These are phyloP conservation scores for Ogataea pini DNA, from an alignment of 805 yeast species.

Conservation along the genomic window DNA sequence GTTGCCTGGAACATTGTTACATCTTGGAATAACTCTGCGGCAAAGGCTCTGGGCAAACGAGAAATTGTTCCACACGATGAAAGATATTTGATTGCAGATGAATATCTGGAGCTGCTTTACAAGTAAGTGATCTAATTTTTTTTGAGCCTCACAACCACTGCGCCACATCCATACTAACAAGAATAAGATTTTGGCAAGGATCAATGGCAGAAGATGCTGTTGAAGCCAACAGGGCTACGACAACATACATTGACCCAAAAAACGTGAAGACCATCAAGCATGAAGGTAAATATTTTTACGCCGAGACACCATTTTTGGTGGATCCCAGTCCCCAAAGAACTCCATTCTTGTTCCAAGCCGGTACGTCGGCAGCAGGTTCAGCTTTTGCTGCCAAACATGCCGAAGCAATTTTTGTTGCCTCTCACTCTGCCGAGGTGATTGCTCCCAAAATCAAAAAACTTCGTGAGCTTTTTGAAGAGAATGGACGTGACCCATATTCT, in stretches of 20 bases:
- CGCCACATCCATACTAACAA: constrained; percentile 3
- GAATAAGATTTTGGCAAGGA: constrained; percentile 25
- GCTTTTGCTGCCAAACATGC: constrained; percentile 36
- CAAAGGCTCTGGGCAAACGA: constrained; percentile 32
- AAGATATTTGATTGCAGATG: constrained; percentile 33
- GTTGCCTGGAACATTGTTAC: constrained; percentile 37
- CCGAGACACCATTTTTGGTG: constrained; percentile 32
- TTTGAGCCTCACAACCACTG: neutral
- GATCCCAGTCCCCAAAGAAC: constrained; percentile 34
- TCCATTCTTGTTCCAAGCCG: constrained; percentile 35
- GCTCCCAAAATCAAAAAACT: constrained; percentile 11
- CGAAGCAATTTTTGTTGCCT: constrained; percentile 31
- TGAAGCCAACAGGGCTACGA: constrained; percentile 29
- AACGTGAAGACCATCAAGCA: constrained; percentile 31
- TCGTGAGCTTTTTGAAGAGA: constrained; percentile 9
- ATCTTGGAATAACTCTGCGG: constrained; percentile 20
- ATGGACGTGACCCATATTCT: constrained; percentile 9
- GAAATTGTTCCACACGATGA: constrained; percentile 34
- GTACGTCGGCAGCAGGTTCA: constrained; percentile 32
- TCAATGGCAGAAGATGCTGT: constrained; percentile 37
- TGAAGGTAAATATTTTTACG: constrained; percentile 32
- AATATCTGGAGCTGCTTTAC: constrained; percentile 32
- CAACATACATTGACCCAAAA: constrained; percentile 30
- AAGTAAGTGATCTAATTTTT: constrained; percentile 8
- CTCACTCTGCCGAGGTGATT: constrained; percentile 26